Evolutionary conservation across 2,329 filamentous ascomycete genomes (phyloP).

Genomic region (Botrytis cinerea): DNA sequence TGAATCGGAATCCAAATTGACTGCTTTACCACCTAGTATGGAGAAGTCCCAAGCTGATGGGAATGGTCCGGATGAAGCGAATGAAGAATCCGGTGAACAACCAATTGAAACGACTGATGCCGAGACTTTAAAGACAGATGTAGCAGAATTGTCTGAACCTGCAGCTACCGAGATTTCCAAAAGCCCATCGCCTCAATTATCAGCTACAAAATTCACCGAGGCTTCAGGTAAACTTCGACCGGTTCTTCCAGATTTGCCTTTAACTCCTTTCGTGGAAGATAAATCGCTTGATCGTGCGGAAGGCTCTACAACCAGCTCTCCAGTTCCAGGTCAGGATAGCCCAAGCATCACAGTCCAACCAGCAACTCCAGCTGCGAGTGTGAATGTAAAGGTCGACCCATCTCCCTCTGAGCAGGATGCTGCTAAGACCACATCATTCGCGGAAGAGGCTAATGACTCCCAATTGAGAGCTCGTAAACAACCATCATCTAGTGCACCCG

Average conservation of each 20-base stretch:
- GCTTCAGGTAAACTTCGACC: background rate
- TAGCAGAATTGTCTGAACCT: background rate
- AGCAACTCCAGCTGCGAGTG: slow-evolving; percentile 32
- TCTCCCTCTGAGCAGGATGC: slow-evolving; percentile 26
- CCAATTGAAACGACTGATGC: background rate
- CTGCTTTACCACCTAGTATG: slow-evolving; percentile 19
- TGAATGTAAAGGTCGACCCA: slow-evolving; percentile 12
- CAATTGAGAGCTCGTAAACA: slow-evolving; percentile 35
- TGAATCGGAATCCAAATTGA: slow-evolving; percentile 23
- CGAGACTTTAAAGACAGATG: background rate
- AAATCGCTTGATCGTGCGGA: slow-evolving; percentile 26
- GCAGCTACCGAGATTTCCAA: background rate
- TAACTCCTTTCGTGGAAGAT: slow-evolving; percentile 29
- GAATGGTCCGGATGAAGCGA: slow-evolving; percentile 1
- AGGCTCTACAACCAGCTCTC: slow-evolving; percentile 11
- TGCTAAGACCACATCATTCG: slow-evolving; percentile 32
- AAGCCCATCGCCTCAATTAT: background rate
- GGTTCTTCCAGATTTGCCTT: slow-evolving; percentile 9
- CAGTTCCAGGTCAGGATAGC: slow-evolving; percentile 19
- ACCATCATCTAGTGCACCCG: slow-evolving; percentile 26
- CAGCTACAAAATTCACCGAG: background rate
- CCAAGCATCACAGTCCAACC: slow-evolving; percentile 33
- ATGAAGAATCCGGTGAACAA: background rate
- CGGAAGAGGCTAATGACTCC: slow-evolving; percentile 28
- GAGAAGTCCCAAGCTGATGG: slow-evolving; percentile 1